Evolutionary conservation across 129 eudicot genomes (phyloP).

Genomic region (Flaveria bidentis): DNA sequence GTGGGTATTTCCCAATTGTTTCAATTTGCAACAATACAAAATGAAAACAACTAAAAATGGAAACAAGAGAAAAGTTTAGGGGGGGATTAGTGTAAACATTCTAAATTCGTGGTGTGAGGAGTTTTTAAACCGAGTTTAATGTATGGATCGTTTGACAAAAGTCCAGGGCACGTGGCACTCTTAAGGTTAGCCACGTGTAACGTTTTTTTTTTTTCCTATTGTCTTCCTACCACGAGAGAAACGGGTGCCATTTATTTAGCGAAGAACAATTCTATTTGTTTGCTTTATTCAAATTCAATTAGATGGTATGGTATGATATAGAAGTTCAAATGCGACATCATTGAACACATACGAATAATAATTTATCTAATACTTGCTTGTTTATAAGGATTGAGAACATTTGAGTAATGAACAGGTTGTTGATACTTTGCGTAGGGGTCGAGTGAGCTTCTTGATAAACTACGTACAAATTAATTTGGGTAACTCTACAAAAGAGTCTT

Average conservation of each 20-base stretch:
- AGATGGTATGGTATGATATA: neutral
- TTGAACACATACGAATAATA: neutral
- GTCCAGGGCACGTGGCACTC: neutral
- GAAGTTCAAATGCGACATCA: neutral
- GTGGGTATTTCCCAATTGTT: too few species aligned
- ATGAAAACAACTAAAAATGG: neutral
- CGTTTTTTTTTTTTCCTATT: neutral
- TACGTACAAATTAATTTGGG: too few species aligned
- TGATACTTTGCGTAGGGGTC: neutral
- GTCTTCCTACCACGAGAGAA: neutral
- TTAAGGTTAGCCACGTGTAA: neutral
- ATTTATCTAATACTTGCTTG: too few species aligned
- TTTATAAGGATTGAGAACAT: too few species aligned
- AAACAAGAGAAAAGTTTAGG: constrained; percentile 1
- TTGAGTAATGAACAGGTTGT: too few species aligned
- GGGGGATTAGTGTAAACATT: neutral
- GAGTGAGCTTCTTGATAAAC: too few species aligned
- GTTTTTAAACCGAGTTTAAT: constrained; percentile 16
- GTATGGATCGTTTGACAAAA: neutral
- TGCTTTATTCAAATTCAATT: neutral
- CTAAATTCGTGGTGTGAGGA: too few species aligned
- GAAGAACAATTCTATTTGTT: constrained; percentile 25
- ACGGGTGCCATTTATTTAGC: constrained; percentile 22
- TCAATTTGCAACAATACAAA: neutral
- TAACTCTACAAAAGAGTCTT: too few species aligned